Base-by-base conservation (phyloP, 805 yeast genomes). In the Lipomyces kockii region DNA sequence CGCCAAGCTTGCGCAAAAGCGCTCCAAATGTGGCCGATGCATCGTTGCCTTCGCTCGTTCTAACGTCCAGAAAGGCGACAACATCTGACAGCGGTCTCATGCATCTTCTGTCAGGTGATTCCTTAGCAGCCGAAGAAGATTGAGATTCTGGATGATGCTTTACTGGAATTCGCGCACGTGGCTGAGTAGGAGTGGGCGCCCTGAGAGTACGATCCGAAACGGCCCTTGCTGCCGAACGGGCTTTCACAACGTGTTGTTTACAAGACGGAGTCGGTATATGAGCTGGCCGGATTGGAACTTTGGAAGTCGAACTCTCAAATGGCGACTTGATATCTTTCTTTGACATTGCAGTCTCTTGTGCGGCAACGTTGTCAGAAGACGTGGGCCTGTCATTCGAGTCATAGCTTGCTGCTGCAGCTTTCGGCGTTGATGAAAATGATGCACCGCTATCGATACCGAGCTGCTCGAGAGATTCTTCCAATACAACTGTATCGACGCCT, bases 1-100 rank as follows among this genome's bases (percentile, higher is more conserved):
- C 74, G 0, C 75, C 75, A 12, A 73, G 66, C 32, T 57, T 54
- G 27, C 46, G 14, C 12, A 73, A 37, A 35, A 69, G 65, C 4
- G 39, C 25, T 17, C 35, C 52, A 25, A 71, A 69, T 11, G 71
- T 53, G 6, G 64, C 61, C 20, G 73, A 67, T 2, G 74, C 73
- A 52, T 71, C 73, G 29, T 60, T 62, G 1, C 67, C 72, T 49
- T 59, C 73, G 17, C 57, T 56, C 4, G 72, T 66, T 49, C 66
- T 51, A 9, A 71, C 59, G 37, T 71, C 73, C n/a, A 71, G 64
- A 35, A 57, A 71, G 1, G 63, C 74, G 3, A 55, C 57, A 6
- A 71, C 68, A 4, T 54, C 68, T 7, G 49, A 27, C 22, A 68
- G 59, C 5, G 71, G 71, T 14, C 20, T 12, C 34, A 35, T 6